Conservation (phyloP, 257 asterid genomes). For the Solanum bukasovii region DNA sequence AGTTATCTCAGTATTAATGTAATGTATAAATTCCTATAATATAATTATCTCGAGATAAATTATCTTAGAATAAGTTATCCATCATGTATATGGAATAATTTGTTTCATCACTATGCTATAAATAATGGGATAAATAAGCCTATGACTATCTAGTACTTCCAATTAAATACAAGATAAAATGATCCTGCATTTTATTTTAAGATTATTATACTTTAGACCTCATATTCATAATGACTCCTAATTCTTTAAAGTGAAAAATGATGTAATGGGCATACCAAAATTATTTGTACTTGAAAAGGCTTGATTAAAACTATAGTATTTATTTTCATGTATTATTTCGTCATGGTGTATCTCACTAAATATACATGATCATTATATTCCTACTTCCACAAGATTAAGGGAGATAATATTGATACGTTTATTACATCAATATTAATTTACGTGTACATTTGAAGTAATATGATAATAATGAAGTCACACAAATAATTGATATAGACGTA, state of each 20-base stretch:
- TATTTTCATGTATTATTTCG: neutral
- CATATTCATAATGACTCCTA: neutral
- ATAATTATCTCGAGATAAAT: too few species aligned
- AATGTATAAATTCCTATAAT: too few species aligned
- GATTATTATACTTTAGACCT: too few species aligned
- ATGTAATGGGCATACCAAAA: neutral
- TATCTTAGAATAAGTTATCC: too few species aligned
- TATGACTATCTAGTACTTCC: too few species aligned
- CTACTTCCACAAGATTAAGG: neutral
- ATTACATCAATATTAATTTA: neutral
- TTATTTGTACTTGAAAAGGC: neutral
- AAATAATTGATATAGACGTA: neutral
- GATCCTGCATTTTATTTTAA: too few species aligned
- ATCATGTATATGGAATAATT: too few species aligned
- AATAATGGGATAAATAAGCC: too few species aligned
- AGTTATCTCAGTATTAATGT: too few species aligned
- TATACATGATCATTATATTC: neutral
- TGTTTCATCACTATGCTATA: neutral
- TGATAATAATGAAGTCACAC: neutral
- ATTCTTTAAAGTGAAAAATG: neutral
- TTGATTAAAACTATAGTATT: neutral
- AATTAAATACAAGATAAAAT: too few species aligned
- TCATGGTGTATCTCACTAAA: neutral
- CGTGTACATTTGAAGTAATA: neutral
- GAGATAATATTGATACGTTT: neutral